Evolutionary conservation across 768 basidiomycete species (phyloP).

Genomic region (Peribolospora kevripleyi): DNA sequence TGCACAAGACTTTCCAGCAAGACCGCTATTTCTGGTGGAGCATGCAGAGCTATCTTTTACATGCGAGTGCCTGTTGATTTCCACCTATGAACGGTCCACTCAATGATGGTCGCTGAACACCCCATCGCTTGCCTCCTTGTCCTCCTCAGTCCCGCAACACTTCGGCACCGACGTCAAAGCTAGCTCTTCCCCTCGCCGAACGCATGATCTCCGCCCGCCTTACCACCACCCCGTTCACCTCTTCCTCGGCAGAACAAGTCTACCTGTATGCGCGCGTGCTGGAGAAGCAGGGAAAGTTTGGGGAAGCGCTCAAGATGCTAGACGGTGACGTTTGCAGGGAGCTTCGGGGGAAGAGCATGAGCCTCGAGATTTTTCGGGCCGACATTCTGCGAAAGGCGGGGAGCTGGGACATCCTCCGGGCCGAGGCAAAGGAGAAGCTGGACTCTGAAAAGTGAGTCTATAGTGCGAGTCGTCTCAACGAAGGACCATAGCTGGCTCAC

Average conservation of each 20-base stretch:
- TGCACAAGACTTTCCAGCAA: slow-evolving; percentile 4
- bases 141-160: slow-evolving; percentile 5
- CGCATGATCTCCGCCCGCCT: slow-evolving; percentile 3
- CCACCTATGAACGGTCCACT: no score
- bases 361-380: slow-evolving; percentile 5
- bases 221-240: background rate
- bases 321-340: background rate
- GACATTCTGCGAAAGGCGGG: background rate
- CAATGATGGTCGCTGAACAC: no score
- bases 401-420: background rate
- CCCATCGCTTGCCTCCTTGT: background rate
- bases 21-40: slow-evolving; percentile 8
- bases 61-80: no score
- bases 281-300: background rate
- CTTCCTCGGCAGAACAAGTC: background rate
- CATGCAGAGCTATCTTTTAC: background rate
- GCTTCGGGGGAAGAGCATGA: background rate
- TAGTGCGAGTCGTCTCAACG: background rate
- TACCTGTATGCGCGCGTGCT: no score
- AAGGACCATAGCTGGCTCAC: background rate
- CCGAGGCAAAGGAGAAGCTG: background rate
- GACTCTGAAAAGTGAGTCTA: slow-evolving; percentile 4
- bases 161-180: background rate
- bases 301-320: background rate
- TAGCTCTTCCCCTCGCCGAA: slow-evolving; percentile 9